These are phyloP conservation scores for Phytopythium chamaehyphon DNA, from an alignment of 352 stramenopile species.

Conservation along the genomic window DNA sequence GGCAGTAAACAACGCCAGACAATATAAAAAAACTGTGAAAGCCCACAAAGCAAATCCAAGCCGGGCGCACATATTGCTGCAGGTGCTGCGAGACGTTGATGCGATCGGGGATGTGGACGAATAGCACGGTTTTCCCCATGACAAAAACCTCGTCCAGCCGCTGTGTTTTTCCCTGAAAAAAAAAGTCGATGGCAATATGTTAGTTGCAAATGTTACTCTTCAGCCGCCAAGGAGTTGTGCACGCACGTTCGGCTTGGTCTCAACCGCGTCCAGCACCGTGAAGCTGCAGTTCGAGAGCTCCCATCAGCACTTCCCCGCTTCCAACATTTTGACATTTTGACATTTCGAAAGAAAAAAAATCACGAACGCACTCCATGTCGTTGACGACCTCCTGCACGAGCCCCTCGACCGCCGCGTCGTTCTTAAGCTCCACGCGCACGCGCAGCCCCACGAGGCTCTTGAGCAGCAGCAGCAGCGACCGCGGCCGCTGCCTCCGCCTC, in stretches of 20 bases:
- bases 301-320: too few species aligned
- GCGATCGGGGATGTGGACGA: constrained; percentile 83
- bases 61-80: constrained; percentile 56
- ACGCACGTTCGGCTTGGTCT: constrained; percentile 68
- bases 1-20: neutral
- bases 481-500: constrained; percentile 23
- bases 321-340: too few species aligned
- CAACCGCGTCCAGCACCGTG: constrained; percentile 64
- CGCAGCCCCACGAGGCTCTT: constrained; percentile 83
- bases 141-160: constrained; percentile 84
- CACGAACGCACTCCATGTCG: constrained; percentile 75
- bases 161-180: constrained; percentile 40
- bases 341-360: too few species aligned
- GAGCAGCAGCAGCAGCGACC: constrained; percentile 70
- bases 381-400: constrained; percentile 79
- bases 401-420: constrained; percentile 73
- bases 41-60: neutral
- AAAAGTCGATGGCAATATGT: neutral
- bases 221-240: neutral
- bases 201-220: too few species aligned
- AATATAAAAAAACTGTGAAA: neutral
- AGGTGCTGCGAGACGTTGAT: constrained; percentile 81
- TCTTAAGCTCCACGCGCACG: constrained; percentile 82
- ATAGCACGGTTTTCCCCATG: constrained; percentile 84
- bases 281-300: constrained; percentile 30